Evolutionary conservation across 2,329 filamentous ascomycete species (phyloP).

Genomic region (Claviceps quebecensis): DNA sequence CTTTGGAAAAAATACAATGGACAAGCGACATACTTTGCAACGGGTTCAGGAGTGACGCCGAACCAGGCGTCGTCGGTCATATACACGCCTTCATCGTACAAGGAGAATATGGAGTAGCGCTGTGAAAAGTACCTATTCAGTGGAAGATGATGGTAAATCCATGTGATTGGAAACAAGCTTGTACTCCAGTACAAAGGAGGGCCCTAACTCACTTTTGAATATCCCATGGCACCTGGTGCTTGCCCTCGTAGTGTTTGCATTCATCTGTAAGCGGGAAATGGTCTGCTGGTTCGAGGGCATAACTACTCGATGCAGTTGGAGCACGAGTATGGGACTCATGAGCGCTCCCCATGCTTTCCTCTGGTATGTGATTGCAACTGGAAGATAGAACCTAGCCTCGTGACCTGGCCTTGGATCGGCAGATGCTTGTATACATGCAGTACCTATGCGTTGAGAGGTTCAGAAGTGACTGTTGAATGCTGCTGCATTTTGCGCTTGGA

Average conservation of each 20-base stretch:
- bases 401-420: too few relatives aligned
- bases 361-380: not conserved
- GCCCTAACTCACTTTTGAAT: slow-evolving; percentile 58
- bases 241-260: slow-evolving; percentile 61
- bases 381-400: too few relatives aligned
- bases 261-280: slow-evolving; percentile 41
- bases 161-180: not conserved
- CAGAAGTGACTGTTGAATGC: too few relatives aligned
- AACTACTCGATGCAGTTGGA: slow-evolving; percentile 7
- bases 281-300: slow-evolving; percentile 27
- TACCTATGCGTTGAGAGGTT: too few relatives aligned
- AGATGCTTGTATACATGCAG: too few relatives aligned
- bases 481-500: too few relatives aligned
- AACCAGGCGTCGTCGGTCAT: slow-evolving; percentile 95
- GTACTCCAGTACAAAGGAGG: not conserved
- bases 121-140: slow-evolving; percentile 71
- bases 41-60: slow-evolving; percentile 84
- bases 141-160: not conserved
- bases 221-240: slow-evolving; percentile 63
- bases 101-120: slow-evolving; percentile 72
- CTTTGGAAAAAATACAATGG: not conserved
- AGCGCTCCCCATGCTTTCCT: slow-evolving; percentile 7
- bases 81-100: slow-evolving; percentile 75
- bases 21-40: slow-evolving; percentile 53
- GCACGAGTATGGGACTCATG: slow-evolving; percentile 6